Evolutionary conservation across 176 grass and related monocot genomes (phyloP), one percentile per base, ranked within the genome.

Genomic region (Oryza officinalis): DNA sequence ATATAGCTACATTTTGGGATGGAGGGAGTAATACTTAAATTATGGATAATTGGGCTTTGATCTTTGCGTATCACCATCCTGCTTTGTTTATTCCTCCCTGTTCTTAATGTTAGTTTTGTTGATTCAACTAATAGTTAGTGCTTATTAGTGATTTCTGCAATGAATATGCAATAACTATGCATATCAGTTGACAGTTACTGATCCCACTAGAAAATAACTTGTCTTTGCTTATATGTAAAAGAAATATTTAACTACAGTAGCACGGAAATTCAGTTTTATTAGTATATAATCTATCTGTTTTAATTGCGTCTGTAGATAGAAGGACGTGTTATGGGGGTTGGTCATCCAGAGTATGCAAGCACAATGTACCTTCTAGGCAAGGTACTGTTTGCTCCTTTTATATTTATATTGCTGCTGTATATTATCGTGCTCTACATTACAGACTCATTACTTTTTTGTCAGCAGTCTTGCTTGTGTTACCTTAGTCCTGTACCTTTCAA

Each of bases 301-400:
- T 68, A 63, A 72, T 81, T 81, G 37, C 41, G 40, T 88, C 63
- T 90, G 72, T 79, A 98, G 96, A 90, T 98, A 75, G 83, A 98
- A 82, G 93, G 91, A 46, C 82, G 87, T 66, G 91, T 93, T 86
- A 68, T 98, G 86, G 93, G 93, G 38, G 13, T 86, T 59, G 88
- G 84, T 54, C 81, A 98, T 70, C 79, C 80, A 80, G 93, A 98
- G 13, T 98, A 95, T 92, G 80, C 96, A 80, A 84, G 74, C 59
- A 95, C 96, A 79, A 86, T 98, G 89, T 89, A 93, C 84, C 89
- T 88, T 88, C 89, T 98, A 44, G 96, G 87, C 80, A 98, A 82
- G 93, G 96, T 98, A 93, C 52, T 81, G 75, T 12, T 12, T 84
- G 10, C 15, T 35, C 31, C 72, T 32, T 82, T 78, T 17, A 71